phyloP scores from a whole-genome alignment of 2,329 filamentous ascomycete genomes.

The Whalleya microplaca region DNA sequence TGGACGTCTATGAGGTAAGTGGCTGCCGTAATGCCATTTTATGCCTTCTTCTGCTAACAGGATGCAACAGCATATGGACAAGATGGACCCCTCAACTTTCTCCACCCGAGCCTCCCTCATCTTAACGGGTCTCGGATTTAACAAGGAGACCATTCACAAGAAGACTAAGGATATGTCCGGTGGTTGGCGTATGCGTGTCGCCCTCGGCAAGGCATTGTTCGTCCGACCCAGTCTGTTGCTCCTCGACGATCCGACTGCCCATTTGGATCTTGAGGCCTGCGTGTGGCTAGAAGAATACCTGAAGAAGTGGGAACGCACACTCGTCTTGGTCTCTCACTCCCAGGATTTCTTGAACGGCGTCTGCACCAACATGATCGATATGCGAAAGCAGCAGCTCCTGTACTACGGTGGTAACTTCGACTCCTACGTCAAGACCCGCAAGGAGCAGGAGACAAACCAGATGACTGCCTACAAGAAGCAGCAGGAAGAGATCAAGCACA shows the following conservation, averaged over 20 bases:
- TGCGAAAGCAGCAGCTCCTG: slow-evolving; percentile 83
- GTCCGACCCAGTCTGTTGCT: slow-evolving; percentile 95
- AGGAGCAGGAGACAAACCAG: slow-evolving; percentile 96
- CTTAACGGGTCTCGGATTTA: slow-evolving; percentile 97
- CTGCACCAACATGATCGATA: slow-evolving; percentile 98
- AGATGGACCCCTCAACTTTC: slow-evolving; percentile 98
- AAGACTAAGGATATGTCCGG: slow-evolving; percentile 99
- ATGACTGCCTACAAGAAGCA: slow-evolving; percentile 99
- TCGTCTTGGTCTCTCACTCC: slow-evolving; percentile 95
- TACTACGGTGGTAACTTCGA: slow-evolving; percentile 99
- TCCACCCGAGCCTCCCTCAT: slow-evolving; percentile 94
- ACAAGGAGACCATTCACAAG: slow-evolving; percentile 97
- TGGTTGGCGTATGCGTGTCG: slow-evolving; percentile 99
- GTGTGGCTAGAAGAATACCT: slow-evolving; percentile 99
- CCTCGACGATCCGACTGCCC: slow-evolving; percentile 96
- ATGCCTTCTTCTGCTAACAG: slow-evolving; percentile 2
- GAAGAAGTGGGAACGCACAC: slow-evolving; percentile 98
- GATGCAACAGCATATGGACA: slow-evolving; percentile 82
- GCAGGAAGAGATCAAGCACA: slow-evolving; percentile 98
- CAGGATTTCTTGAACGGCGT: slow-evolving; percentile 99
- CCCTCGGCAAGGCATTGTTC: slow-evolving; percentile 95
- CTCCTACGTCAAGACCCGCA: slow-evolving; percentile 91
- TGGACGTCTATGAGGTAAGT: slow-evolving; percentile 90
- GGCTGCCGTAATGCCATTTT: background rate
- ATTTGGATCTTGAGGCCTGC: slow-evolving; percentile 98